phyloP scores from a whole-genome alignment of 805 yeast genomes.

The Kodamaea sagamina region DNA sequence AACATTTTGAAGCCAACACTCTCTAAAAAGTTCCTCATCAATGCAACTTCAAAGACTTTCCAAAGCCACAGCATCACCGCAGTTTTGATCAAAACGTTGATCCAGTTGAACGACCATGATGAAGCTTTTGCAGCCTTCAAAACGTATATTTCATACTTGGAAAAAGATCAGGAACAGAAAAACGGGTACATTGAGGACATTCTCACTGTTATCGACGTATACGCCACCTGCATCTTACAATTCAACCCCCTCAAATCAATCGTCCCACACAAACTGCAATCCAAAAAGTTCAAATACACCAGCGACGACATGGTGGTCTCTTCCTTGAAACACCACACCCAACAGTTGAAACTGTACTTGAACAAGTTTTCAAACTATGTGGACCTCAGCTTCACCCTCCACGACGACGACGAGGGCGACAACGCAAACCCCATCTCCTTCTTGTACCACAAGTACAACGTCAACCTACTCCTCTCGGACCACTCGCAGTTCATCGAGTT shows the following conservation, averaged over 20 bases:
- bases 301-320: constrained; percentile 23
- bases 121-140: constrained; percentile 47
- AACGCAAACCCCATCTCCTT: constrained; percentile 29
- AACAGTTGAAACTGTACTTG: constrained; percentile 28
- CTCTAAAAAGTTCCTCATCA: constrained; percentile 34
- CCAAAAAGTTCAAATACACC: constrained; percentile 21
- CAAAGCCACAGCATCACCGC: constrained; percentile 39
- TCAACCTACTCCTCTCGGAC: constrained; percentile 30
- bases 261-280: constrained; percentile 5
- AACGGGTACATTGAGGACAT: constrained; percentile 33
- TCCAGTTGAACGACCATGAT: constrained; percentile 40
- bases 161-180: constrained; percentile 34
- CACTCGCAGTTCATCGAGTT: constrained; percentile 28
- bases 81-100: constrained; percentile 32
- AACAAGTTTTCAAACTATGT: constrained; percentile 23
- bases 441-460: constrained; percentile 37
- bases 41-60: constrained; percentile 34
- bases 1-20: constrained; percentile 16
- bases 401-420: constrained; percentile 17
- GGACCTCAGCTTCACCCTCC: constrained; percentile 28
- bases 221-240: constrained; percentile 31
- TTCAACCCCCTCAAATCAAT: constrained; percentile 41
- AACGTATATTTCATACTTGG: constrained; percentile 36
- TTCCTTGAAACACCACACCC: constrained; percentile 20
- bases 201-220: constrained; percentile 34